Percentiles rank a stretch among this genome's conserved stretches.
phyloP scores from a whole-genome alignment of 257 asterid species.

The Lithospermum erythrorhizon region DNA sequence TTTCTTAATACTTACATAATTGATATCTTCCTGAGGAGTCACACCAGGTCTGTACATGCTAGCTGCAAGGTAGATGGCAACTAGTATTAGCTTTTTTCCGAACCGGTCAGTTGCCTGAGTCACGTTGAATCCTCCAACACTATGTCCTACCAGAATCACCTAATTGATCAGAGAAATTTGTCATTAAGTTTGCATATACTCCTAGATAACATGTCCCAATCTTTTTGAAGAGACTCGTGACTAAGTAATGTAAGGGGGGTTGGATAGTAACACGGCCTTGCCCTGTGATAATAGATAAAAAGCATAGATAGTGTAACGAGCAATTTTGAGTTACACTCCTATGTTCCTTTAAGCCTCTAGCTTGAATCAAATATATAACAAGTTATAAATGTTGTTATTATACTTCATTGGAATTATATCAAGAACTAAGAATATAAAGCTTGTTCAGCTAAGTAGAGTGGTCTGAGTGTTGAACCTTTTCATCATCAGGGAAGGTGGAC shows the following conservation, averaged over 20 bases:
- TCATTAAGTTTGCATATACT: too few relatives aligned
- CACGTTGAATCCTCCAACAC: conserved; percentile 75
- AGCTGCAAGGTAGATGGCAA: conserved; percentile 65
- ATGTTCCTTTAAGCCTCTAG: neutral
- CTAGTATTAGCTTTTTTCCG: conserved; percentile 38
- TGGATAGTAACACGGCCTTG: too few relatives aligned
- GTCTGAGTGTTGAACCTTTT: conserved; percentile 32
- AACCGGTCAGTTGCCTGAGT: conserved; percentile 51
- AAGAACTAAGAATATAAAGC: too few relatives aligned
- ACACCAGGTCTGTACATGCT: conserved; percentile 65
- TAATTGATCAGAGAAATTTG: conserved; percentile 8
- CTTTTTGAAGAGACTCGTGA: too few relatives aligned
- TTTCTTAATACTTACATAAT: conserved; percentile 61
- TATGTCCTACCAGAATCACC: conserved; percentile 89
- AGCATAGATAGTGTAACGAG: too few relatives aligned
- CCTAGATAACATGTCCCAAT: too few relatives aligned
- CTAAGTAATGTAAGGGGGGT: too few relatives aligned
- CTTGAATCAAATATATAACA: neutral
- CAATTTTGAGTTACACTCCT: too few relatives aligned
- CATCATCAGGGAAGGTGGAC: conserved; percentile 24
- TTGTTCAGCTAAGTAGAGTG: too few relatives aligned
- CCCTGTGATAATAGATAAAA: too few relatives aligned
- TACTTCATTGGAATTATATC: neutral
- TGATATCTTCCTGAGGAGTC: conserved; percentile 32
- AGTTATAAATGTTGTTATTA: neutral